Evolutionary conservation across 2,329 filamentous ascomycete species (phyloP).

Genomic region (Penicillium brevicompactum): DNA sequence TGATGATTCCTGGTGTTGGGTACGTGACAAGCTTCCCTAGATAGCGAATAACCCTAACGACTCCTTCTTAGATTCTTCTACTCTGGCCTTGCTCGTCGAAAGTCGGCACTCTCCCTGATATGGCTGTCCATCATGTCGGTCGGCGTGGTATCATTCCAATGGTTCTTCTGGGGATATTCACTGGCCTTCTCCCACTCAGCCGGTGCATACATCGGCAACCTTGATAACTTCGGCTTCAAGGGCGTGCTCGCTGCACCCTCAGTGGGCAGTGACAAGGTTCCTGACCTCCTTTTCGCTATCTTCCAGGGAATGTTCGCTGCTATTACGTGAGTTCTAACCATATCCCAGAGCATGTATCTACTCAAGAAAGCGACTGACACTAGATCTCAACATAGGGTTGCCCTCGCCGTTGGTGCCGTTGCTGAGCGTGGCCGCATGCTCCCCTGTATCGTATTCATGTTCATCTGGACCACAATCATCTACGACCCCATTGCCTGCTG

Average conservation of each 20-base stretch:
- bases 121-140: conserved; percentile 82
- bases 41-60: conserved; percentile 10
- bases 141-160: conserved; percentile 81
- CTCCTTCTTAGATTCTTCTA: conserved; percentile 73
- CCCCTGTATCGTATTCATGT: conserved; percentile 88
- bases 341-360: neutral
- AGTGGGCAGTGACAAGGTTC: conserved; percentile 71
- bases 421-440: conserved; percentile 87
- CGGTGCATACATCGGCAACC: conserved; percentile 73
- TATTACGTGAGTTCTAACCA: conserved; percentile 68
- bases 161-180: conserved; percentile 95
- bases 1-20: conserved; percentile 92
- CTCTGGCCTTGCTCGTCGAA: conserved; percentile 83
- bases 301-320: conserved; percentile 66
- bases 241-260: conserved; percentile 75
- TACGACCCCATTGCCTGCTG: conserved; percentile 94
- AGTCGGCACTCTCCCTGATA: conserved; percentile 83
- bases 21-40: conserved; percentile 33
- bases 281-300: conserved; percentile 81
- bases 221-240: conserved; percentile 77
- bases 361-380: conserved; percentile 31
- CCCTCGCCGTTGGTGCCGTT: conserved; percentile 79
- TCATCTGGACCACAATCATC: conserved; percentile 85
- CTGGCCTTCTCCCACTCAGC: conserved; percentile 78
- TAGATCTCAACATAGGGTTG: conserved; percentile 57